Percentiles rank a stretch among this genome's conserved stretches.
These are phyloP conservation scores for Brasilioporus rufonigricans DNA, from an alignment of 768 basidiomycete species.

Conservation along the genomic window DNA sequence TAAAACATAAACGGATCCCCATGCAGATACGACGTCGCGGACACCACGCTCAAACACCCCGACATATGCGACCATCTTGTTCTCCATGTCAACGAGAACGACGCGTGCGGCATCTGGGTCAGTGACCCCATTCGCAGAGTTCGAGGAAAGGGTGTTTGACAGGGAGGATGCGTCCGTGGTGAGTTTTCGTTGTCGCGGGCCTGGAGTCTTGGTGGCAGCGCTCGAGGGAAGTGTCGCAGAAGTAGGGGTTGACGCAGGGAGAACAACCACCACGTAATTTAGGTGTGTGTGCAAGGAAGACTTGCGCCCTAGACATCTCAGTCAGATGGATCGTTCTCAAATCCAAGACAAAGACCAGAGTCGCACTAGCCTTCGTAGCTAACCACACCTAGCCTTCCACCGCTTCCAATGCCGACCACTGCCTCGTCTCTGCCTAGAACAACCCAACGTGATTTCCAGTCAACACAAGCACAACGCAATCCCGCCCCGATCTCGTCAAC, in stretches of 20 bases:
- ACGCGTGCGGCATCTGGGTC: conserved; percentile 72
- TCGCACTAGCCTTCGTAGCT: conserved; percentile 82
- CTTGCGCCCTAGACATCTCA: conserved; percentile 40
- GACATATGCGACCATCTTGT: conserved; percentile 85
- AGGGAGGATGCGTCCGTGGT: conserved; percentile 13
- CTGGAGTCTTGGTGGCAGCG: conserved; percentile 58
- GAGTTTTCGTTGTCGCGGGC: conserved; percentile 23
- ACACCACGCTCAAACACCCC: conserved; percentile 83
- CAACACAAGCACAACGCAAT: conserved; percentile 82
- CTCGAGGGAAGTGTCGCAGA: conserved; percentile 41
- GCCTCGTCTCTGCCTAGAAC: conserved; percentile 90
- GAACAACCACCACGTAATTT: conserved; percentile 89
- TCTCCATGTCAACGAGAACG: conserved; percentile 87
- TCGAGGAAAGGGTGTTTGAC: conserved; percentile 1
- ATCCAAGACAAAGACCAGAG: neutral
- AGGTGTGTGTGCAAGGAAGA: conserved; percentile 69
- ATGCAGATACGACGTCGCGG: conserved; percentile 75
- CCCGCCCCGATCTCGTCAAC: conserved; percentile 87
- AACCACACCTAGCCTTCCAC: conserved; percentile 80
- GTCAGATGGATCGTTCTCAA: neutral
- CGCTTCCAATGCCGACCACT: conserved; percentile 79
- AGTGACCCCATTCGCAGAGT: conserved; percentile 39
- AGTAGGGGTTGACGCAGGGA: conserved; percentile 74
- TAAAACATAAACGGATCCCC: conserved; percentile 80
- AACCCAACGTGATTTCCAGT: conserved; percentile 69